phyloP scores from a whole-genome alignment of 176 grass and related monocot species.

The Musa schizocarpa region DNA sequence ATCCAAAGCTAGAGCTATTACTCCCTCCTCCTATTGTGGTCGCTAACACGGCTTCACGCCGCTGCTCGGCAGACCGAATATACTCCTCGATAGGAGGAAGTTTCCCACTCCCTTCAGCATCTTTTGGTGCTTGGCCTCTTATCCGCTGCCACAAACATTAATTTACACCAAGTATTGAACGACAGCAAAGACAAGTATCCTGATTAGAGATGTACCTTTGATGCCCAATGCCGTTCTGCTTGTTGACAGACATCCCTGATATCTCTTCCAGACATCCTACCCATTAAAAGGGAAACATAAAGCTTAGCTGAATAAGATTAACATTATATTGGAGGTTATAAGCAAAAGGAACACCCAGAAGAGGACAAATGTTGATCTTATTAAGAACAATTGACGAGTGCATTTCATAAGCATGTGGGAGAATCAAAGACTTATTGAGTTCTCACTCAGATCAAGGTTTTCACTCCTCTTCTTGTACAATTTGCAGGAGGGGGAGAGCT shows the following conservation, averaged over 20 bases:
- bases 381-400: too few relatives aligned
- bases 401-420: too few relatives aligned
- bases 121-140: not conserved
- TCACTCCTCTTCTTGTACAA: too few relatives aligned
- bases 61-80: slow-evolving; percentile 1
- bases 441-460: too few relatives aligned
- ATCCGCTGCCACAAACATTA: not conserved
- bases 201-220: slow-evolving; percentile 41
- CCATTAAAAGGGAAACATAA: not conserved
- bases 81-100: slow-evolving; percentile 1
- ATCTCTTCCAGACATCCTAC: slow-evolving; percentile 94
- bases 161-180: not conserved
- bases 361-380: too few relatives aligned
- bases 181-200: not conserved
- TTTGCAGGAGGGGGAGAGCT: too few relatives aligned
- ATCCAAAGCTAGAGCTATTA: too few relatives aligned
- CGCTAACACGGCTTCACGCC: not conserved
- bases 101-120: not conserved
- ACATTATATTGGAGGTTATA: too few relatives aligned
- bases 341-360: too few relatives aligned
- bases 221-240: slow-evolving; percentile 93
- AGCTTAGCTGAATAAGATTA: too few relatives aligned
- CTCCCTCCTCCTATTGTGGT: too few relatives aligned
- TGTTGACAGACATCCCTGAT: slow-evolving; percentile 89
- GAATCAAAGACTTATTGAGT: too few relatives aligned